A percentile compares a stretch with the other conserved stretches of the same genome.
Conservation (phyloP, 2,329 filamentous ascomycete species). For the Coniochaeta sp. region DNA sequence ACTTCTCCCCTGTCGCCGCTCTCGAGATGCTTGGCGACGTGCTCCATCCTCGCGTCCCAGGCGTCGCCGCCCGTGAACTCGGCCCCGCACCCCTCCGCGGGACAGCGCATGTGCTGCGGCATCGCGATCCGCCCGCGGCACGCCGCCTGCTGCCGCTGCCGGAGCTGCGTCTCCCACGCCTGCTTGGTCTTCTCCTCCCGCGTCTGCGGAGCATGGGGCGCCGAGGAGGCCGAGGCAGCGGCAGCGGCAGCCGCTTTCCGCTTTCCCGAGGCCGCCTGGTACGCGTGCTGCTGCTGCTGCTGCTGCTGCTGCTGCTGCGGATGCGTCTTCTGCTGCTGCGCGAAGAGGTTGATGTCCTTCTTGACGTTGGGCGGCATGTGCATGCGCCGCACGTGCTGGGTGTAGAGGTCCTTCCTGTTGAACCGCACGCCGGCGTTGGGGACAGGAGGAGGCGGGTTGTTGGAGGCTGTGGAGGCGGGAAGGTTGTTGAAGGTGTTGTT, state of each 20-base stretch:
- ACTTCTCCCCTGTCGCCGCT: conserved; percentile 29
- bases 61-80: conserved; percentile 54
- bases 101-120: conserved; percentile 55
- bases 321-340: conserved; percentile 21
- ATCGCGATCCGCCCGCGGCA: conserved; percentile 51
- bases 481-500: conserved; percentile 1
- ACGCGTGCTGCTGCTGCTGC: too few species aligned
- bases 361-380: conserved; percentile 49
- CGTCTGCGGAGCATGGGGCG: too few species aligned
- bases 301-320: background rate
- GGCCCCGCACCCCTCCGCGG: conserved; percentile 50
- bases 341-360: conserved; percentile 15
- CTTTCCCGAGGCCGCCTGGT: too few species aligned
- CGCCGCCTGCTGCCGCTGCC: conserved; percentile 50
- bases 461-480: background rate
- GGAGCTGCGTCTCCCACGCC: conserved; percentile 46
- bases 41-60: conserved; percentile 84
- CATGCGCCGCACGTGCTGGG: conserved; percentile 82
- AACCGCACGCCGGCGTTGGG: conserved; percentile 49
- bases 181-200: background rate
- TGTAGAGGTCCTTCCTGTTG: conserved; percentile 89
- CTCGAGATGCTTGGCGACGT: conserved; percentile 76
- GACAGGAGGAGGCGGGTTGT: background rate
- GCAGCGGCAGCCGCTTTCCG: too few species aligned
- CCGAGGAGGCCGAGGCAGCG: too few species aligned